Base-by-base conservation (phyloP, 805 yeast species). In the Starmera amethionina region DNA sequence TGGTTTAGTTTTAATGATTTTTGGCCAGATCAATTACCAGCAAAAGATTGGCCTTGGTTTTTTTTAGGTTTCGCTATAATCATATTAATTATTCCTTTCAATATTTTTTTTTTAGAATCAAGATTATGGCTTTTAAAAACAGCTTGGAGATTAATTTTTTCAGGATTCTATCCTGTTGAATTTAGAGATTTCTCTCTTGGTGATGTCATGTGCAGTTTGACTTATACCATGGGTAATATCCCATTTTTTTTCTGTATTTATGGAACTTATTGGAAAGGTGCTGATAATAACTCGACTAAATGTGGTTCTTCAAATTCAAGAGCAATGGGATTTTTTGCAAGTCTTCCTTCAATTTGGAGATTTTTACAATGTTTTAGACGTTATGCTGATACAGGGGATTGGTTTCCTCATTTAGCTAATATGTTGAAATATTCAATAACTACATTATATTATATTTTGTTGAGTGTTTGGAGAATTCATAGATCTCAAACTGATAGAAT, bases 351-450 rank as follows among this genome's bases (percentile, higher is more conserved):
- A 43, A 74, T 85, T 34, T 87, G 95, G 88, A 82, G 98, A 63
- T 76, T 84, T 42, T 55, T 90, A 41, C 98, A 93, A 58, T 93
- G 98, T 62, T 57, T 82, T 30, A 68, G 98, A 51, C 94, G 98
- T 72, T 93, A 72, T 57, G 76, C 79, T 25, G 98, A 93, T 56
- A 82, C 97, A 0, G 90, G 94, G 3, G 96, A 89, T 53, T 82
- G 89, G 84, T 93, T 93, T 56, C 98, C 98, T 0, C 98, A 93
- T 68, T 62, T 90, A 42, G 90, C 95, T 5, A 93, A 93, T 52
- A 86, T 86, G 69, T 52, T 68, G 30, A 93, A 93, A 59, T 93
- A 90, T 56, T 52, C 72, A 1, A 62, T 81, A 31, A 73, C 89
- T 2, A 71, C 83, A 3, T 51, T 74, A 18, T 87, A 85, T 59